Conservation (phyloP, 1,284 basidiomycete genomes). For the Caloboletus inedulis region DNA sequence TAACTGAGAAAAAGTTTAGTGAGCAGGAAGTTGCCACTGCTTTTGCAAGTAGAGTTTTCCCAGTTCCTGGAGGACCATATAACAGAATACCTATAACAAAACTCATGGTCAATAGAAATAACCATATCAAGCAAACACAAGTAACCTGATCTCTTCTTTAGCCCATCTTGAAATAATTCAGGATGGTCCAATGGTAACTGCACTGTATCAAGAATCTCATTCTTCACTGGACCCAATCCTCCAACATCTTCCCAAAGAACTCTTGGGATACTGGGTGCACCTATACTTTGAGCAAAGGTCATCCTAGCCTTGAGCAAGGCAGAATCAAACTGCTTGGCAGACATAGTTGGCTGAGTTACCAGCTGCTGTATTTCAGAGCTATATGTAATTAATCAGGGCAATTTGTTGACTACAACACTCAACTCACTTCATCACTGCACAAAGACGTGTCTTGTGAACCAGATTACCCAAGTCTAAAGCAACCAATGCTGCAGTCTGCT, state of each 20-base stretch:
- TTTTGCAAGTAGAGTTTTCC: constrained; percentile 93
- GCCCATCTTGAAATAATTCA: constrained; percentile 87
- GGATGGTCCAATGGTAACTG: constrained; percentile 94
- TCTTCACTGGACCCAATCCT: constrained; percentile 84
- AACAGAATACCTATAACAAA: constrained; percentile 68
- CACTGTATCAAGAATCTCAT: constrained; percentile 95
- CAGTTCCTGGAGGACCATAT: constrained; percentile 93
- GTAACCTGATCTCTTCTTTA: constrained; percentile 93
- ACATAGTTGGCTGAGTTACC: constrained; percentile 11
- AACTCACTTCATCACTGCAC: constrained; percentile 53
- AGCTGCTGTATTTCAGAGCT: constrained; percentile 8
- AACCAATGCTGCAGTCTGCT: constrained; percentile 90
- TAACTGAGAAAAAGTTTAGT: constrained; percentile 93
- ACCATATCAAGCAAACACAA: neutral
- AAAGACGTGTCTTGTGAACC: constrained; percentile 58
- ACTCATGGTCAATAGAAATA: neutral
- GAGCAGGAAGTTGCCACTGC: constrained; percentile 92
- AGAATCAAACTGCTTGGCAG: constrained; percentile 64
- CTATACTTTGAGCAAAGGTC: constrained; percentile 89
- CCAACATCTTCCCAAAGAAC: constrained; percentile 99
- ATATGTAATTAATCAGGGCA: neutral
- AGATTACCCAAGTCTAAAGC: constrained; percentile 81
- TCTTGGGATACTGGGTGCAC: constrained; percentile 94
- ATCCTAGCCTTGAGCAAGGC: constrained; percentile 78
- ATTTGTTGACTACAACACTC: neutral